Percentiles rank a stretch among this genome's conserved stretches.
These are phyloP conservation scores for Sporothrix humicola DNA, from an alignment of 2,329 filamentous ascomycete species.

Conservation along the genomic window DNA sequence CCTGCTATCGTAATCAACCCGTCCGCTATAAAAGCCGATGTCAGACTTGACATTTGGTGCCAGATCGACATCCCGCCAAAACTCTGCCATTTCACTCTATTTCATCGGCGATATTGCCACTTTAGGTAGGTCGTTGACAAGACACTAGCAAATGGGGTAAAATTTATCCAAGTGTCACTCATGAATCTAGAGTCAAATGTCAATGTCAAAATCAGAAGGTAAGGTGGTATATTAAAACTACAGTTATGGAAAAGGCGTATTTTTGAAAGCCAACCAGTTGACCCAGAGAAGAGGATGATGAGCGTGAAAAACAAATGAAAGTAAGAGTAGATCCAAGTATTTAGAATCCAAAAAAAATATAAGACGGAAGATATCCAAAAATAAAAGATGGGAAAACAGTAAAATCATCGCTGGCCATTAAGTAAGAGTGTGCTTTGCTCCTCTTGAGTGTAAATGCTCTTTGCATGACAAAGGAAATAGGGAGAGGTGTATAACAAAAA, in stretches of 20 bases:
- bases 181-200: neutral
- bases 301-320: neutral
- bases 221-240: slow-evolving; percentile 29
- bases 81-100: neutral
- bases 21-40: neutral
- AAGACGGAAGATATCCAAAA: neutral
- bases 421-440: slow-evolving; percentile 13
- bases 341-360: neutral
- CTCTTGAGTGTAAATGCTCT: slow-evolving; percentile 24
- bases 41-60: neutral
- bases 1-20: neutral
- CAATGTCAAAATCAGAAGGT: neutral
- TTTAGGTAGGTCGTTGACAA: neutral
- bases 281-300: neutral
- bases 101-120: neutral
- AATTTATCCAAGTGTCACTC: neutral
- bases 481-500: neutral
- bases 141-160: neutral
- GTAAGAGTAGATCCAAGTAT: neutral
- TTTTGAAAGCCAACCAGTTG: slow-evolving; percentile 26
- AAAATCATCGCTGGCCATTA: slow-evolving; percentile 18
- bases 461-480: slow-evolving; percentile 23
- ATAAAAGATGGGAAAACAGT: neutral
- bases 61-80: slow-evolving; percentile 11
- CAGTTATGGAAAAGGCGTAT: slow-evolving; percentile 3